Evolutionary conservation across 1,284 basidiomycete genomes (phyloP), one percentile per base, ranked within the genome.

Genomic region (Abortiporus biennis): DNA sequence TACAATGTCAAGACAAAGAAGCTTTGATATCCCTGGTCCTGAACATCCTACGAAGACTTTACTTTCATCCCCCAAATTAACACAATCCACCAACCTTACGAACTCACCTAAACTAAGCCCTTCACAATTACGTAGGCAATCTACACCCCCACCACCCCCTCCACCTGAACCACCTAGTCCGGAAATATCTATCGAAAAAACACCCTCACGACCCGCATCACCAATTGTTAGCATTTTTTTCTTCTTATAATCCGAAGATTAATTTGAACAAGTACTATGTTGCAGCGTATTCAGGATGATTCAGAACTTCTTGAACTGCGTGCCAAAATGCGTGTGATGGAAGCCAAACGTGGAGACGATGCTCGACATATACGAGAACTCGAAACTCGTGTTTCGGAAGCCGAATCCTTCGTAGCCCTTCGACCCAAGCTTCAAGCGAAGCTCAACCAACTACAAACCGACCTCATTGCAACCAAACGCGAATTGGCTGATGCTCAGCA

Each of bases 351-450:
- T 12, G 76, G 80, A 1, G 93, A 97, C 48, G 95, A 97, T 55
- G 73, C 87, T 0, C 82, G 85, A 15, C 81, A 80, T 47, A 73
- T 97, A 21, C 79, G 87, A 41, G 81, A 87, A 55, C 77, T 97
- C n/a, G 92, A 99, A 58, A 74, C 78, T 6, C 78, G 86, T 34
- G 79, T 90, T 4, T 72, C 78, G 3, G 92, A 96, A 51, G 87
- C 86, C 1, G 89, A 93, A 56, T 74, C 82, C 12, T 90, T 95
- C 52, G 80, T 89, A n/a, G 75, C 87, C 3, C 71, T 92, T 11
- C 74, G 87, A 15, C 91, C 90, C 6, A 97, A 93, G 63, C 75
- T 94, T 17, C 90, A 91, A 64, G 83, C 82, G 23, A 95, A 95
- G 59, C 78, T 96, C 25, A 82, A 78, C 38, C 77, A 82, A 24